phyloP scores from a whole-genome alignment of 768 basidiomycete species.

The Panaeolus cyanescens region DNA sequence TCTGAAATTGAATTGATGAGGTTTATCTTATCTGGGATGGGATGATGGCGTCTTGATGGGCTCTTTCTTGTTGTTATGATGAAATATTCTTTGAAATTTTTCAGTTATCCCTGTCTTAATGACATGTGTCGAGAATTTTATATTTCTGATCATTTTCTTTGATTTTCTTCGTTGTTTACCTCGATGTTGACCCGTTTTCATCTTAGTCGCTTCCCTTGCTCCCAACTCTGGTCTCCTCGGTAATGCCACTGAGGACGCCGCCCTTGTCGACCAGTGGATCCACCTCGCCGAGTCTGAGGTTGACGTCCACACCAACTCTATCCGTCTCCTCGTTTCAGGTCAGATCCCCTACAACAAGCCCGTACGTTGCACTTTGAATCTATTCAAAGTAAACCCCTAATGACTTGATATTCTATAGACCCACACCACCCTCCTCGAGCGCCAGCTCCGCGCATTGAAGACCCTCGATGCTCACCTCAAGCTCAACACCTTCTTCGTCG shows the following conservation, averaged over 20 bases:
- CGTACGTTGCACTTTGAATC: conserved; percentile 40
- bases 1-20: background rate
- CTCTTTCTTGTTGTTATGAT: background rate
- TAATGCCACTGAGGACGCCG: conserved; percentile 59
- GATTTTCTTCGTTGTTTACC: background rate
- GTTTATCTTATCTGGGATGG: background rate
- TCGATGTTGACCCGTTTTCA: conserved; percentile 13
- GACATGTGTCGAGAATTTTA: conserved; percentile 51
- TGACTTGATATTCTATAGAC: conserved; percentile 37
- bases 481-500: conserved; percentile 86
- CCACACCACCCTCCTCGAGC: conserved; percentile 57
- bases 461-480: conserved; percentile 76
- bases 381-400: conserved; percentile 1
- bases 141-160: conserved; percentile 33
- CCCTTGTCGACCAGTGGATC: conserved; percentile 84
- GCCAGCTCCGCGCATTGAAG: conserved; percentile 55
- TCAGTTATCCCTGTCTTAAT: conserved; percentile 81
- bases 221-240: conserved; percentile 84
- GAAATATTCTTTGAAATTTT: conserved; percentile 22
- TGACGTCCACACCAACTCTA: conserved; percentile 33
- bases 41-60: background rate
- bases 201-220: conserved; percentile 70
- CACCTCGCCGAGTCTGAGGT: conserved; percentile 75
- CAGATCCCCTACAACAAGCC: conserved; percentile 80
- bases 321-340: conserved; percentile 46